Base-by-base conservation (phyloP, 2,329 filamentous ascomycete species). In the Dothidotthia symphoricarpi region DNA sequence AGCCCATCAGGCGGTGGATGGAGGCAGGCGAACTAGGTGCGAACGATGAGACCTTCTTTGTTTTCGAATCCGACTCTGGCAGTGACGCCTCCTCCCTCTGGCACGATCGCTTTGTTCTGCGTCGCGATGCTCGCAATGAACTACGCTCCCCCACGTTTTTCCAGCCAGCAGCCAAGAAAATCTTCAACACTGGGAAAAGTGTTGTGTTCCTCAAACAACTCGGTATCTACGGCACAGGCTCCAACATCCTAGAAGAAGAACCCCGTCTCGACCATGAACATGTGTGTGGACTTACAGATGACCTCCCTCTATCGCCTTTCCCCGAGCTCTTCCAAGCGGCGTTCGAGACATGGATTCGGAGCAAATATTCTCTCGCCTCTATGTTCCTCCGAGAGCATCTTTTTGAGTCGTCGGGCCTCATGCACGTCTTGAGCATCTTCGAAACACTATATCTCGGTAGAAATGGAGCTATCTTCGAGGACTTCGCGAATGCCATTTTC, bases 181-280 rank as follows among this genome's bases (percentile, higher is more conserved):
- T 96, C 25, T 91, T 95, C 55, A 88, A 83, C 1, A 83, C 88
- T 1, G 91, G 91, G 0, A 96, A 96, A 66, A 94, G 85, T 53
- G 83, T 93, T 38, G 80, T 93, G 1, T 85, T 96, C 29, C 69
- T 96, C n/a, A 83, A 83, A 43, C 78, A 84, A 31, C 72, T 95
- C 9, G 80, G 82, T 27, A 73, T 76, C 38, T 73, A 77, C 43
- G 62, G 54, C 46, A 39, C 61, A 43, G 31, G 28, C 3, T n/a
- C 47, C 14, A 34, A 32, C 8, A 17, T 39, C 3, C 36, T 26
- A 2, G 47, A 44, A 8, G 13, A 19, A 6, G 55, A 68, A 34
- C 59, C 61, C 32, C 45, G 43, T 3, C 64, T 88, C n/a, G 72
- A 78, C 26, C 81, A 82, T 43, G 71, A 76, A 1, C 66, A 71